Evolutionary conservation across 495 filamentous ascomycete species (phyloP), one percentile per base, ranked within the genome.

Genomic region (Hypoxylon cercidicola): DNA sequence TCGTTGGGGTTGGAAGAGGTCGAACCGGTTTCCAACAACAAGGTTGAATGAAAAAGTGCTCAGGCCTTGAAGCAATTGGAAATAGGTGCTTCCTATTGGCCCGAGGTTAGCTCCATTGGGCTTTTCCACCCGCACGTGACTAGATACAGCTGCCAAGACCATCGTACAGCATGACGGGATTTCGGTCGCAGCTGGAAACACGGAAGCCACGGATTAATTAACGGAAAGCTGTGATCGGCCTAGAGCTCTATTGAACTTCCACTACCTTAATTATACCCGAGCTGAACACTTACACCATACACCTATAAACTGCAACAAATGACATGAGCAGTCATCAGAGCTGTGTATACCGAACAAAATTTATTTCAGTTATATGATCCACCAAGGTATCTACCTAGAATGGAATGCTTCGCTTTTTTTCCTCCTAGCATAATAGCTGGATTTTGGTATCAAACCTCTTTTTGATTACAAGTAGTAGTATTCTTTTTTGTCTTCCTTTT

Each of bases 31-130:
- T 62, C 49, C 54, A 62, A 59, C 15, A 41, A 45, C 21, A 59
- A 62, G 64, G 55, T 65, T 47, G 58, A 59, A 64, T 60, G 71
- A 74, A 74, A 74, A 74, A 74, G 71, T 74, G 71, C 71, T 74
- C 71, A 72, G 65, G 57, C 44, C 69, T 64, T 64, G 71, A 68
- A 72, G 71, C 71, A 72, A 74, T 74, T 74, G 71, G 66, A 72
- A 74, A 72, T 70, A 58, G 45, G 23, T 60, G 34, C 49, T 50
- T 63, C 57, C 60, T 65, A 73, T 73, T 74, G 69, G 69, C 58
- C 51, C 43, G 54, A 63, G 45, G 50, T 60, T 68, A 64, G 40
- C 55, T 54, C 25, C n/a, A 35, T 12, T 53, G 46, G 30, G 41
- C n/a, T 11, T 41, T 43, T 43, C 52, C 39, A 50, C 39, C 25